Conservation (phyloP, 331 rosid genomes). For the Quercus phellos region DNA sequence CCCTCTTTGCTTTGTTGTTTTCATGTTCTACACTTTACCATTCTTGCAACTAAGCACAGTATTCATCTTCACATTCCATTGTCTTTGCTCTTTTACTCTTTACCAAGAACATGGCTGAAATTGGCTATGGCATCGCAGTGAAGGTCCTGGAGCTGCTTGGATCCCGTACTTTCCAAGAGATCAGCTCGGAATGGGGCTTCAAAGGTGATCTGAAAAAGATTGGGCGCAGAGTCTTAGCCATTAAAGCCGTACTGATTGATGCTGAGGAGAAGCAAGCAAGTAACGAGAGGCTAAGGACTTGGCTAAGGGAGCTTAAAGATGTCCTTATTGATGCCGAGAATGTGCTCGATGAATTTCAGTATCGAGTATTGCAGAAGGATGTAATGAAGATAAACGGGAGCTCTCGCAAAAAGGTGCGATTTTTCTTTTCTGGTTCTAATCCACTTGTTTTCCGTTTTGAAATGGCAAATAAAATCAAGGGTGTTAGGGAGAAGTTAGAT, state of each 20-base stretch:
- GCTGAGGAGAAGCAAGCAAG: constrained; percentile 6
- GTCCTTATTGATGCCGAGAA: constrained; percentile 11
- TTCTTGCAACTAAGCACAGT: too few species aligned
- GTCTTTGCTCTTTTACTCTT: too few species aligned
- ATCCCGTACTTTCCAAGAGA: constrained; percentile 10
- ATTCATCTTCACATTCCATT: too few species aligned
- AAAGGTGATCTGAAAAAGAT: neutral
- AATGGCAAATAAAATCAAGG: constrained; percentile 1
- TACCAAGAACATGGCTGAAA: too few species aligned
- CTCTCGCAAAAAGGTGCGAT: neutral
- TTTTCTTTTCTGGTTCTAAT: constrained; percentile 18
- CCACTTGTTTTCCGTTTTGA: constrained; percentile 2
- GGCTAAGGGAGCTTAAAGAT: constrained; percentile 6
- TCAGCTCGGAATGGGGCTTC: constrained; percentile 1
- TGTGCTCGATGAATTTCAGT: constrained; percentile 14
- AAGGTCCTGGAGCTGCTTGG: neutral
- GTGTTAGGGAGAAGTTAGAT: neutral
- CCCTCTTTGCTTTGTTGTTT: too few species aligned
- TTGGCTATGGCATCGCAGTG: too few species aligned
- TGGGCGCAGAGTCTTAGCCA: neutral
- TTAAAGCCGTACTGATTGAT: constrained; percentile 18
- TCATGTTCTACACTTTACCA: too few species aligned
- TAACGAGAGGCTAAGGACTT: neutral
- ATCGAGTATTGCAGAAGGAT: neutral
- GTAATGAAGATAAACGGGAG: neutral